A percentile compares a stretch with the other conserved stretches of the same genome.
These are phyloP conservation scores for Adansonia digitata DNA, from an alignment of 345 rosid genomes.

Conservation along the genomic window DNA sequence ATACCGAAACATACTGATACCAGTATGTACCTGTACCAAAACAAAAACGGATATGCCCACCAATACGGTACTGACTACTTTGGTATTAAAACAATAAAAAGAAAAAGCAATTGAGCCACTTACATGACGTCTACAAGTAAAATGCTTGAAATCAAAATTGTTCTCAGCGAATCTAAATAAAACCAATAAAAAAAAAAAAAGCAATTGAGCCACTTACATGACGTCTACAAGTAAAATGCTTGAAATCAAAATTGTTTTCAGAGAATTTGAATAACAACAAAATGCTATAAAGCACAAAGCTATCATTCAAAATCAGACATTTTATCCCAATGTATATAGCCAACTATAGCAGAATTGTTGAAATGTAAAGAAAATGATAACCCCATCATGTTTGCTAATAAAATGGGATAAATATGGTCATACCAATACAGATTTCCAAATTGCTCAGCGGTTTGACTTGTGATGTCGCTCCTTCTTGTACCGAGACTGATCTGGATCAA, in stretches of 20 bases:
- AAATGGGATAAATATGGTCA: background rate
- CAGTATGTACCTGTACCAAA: too few species aligned
- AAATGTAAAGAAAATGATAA: constrained; percentile 5
- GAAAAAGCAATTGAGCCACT: background rate
- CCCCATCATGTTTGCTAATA: background rate
- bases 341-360: constrained; percentile 3
- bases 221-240: background rate
- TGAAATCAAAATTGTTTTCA: constrained; percentile 1
- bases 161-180: background rate
- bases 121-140: background rate
- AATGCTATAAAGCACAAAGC: constrained; percentile 1
- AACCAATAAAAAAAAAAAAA: too few species aligned
- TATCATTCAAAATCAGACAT: background rate
- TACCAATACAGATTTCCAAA: constrained; percentile 14
- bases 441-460: constrained; percentile 43
- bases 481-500: constrained; percentile 79
- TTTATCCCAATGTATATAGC: background rate
- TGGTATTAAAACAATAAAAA: background rate
- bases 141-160: background rate
- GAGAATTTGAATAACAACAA: background rate
- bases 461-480: constrained; percentile 84
- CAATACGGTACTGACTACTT: too few species aligned
- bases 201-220: too few species aligned
- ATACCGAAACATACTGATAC: too few species aligned
- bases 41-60: too few species aligned